A percentile compares a stretch with the other conserved stretches of the same genome.
These are phyloP conservation scores for Pseudomonodictys pantanalensis DNA, from an alignment of 495 filamentous ascomycete genomes.

Conservation along the genomic window DNA sequence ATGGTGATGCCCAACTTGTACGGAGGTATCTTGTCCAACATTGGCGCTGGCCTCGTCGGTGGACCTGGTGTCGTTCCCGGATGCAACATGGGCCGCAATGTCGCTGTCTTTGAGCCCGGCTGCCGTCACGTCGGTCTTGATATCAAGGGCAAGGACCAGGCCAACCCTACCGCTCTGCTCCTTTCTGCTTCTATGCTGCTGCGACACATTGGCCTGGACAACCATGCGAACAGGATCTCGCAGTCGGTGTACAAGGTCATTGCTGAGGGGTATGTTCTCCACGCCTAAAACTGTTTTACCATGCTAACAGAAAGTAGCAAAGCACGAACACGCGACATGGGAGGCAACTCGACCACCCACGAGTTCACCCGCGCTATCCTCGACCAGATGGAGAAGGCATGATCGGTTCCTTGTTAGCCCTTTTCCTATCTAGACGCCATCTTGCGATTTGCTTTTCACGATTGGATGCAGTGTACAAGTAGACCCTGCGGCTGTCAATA, in stretches of 20 bases:
- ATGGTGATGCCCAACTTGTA: conserved; percentile 99
- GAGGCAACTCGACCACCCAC: conserved; percentile 81
- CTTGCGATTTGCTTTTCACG: conserved; percentile 3
- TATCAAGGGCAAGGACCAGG: conserved; percentile 98
- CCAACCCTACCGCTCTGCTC: conserved; percentile 93
- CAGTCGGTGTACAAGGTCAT: conserved; percentile 97
- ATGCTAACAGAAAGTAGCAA: conserved; percentile 55
- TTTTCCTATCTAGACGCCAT: not conserved
- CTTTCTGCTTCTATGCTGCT: conserved; percentile 95
- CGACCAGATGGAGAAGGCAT: conserved; percentile 75
- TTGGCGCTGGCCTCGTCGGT: conserved; percentile 96
- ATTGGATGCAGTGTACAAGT: conserved; percentile 17
- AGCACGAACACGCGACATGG: conserved; percentile 90
- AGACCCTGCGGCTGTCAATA: conserved; percentile 11
- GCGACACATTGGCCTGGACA: conserved; percentile 91
- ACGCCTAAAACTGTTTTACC: not conserved
- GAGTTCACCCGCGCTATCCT: conserved; percentile 93
- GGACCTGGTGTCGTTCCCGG: conserved; percentile 96
- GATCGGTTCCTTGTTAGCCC: not conserved
- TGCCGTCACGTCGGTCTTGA: conserved; percentile 98
- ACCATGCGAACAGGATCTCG: conserved; percentile 96
- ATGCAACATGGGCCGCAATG: conserved; percentile 98
- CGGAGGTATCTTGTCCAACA: conserved; percentile 97
- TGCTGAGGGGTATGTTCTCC: conserved; percentile 72
- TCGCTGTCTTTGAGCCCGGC: conserved; percentile 97